Evolutionary conservation across 371 early-diverging fungal species (phyloP).

Genomic region (Mucor lusitanicus): DNA sequence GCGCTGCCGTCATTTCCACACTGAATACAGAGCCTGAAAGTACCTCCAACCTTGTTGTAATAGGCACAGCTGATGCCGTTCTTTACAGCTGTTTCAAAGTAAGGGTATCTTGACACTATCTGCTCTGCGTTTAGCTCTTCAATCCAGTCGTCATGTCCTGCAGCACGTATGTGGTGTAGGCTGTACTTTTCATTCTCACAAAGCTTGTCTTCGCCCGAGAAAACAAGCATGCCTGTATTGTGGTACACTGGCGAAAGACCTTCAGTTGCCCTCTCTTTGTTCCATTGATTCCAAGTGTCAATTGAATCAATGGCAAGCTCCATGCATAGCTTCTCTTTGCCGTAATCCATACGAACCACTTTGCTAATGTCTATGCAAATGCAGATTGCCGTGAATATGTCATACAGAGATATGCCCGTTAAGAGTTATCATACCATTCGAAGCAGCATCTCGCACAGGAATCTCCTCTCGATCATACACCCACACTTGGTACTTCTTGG

Average conservation of each 20-base stretch:
- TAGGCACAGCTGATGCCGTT: slow-evolving; percentile 35
- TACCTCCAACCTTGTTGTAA: slow-evolving; percentile 40
- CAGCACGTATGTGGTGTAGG: slow-evolving; percentile 37
- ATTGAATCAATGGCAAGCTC: slow-evolving; percentile 43
- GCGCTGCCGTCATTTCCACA: neutral
- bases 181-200: slow-evolving; percentile 32
- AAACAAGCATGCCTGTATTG: slow-evolving; percentile 45
- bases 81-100: slow-evolving; percentile 31
- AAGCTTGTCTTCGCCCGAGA: slow-evolving; percentile 30
- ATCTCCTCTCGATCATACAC: slow-evolving; percentile 47
- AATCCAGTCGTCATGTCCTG: slow-evolving; percentile 37
- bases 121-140: slow-evolving; percentile 27
- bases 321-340: slow-evolving; percentile 37
- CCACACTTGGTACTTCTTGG: slow-evolving; percentile 24
- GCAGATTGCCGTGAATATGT: neutral
- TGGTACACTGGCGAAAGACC: slow-evolving; percentile 34
- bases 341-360: slow-evolving; percentile 55
- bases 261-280: slow-evolving; percentile 37
- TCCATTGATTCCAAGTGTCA: slow-evolving; percentile 55
- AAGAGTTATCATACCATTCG: slow-evolving; percentile 30
- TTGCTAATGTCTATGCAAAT: slow-evolving; percentile 53
- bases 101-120: slow-evolving; percentile 34
- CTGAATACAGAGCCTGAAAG: neutral
- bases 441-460: slow-evolving; percentile 50
- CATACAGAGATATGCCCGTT: neutral